Evolutionary conservation across 306 rosid species (phyloP), one percentile per base, ranked within the genome.

Genomic region (Ammopiptanthus mongolicus): DNA sequence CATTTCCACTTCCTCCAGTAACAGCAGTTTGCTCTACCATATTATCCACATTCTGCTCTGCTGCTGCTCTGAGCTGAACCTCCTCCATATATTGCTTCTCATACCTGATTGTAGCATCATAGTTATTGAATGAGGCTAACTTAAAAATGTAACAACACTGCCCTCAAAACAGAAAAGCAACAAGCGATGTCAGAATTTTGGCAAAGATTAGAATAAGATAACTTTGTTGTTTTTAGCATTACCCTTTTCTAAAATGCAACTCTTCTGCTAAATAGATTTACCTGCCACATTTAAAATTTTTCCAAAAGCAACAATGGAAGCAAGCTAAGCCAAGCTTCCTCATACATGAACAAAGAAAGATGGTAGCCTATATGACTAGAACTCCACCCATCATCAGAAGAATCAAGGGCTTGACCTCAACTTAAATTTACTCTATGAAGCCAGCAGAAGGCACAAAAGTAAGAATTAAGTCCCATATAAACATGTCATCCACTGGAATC

Each of bases 81-180:
- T 90, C 92, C 84, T 96, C 98, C 90, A 83, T 80, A 81, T 96
- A 94, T 77, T 79, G 82, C 83, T 88, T 91, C 84, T 91, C 98
- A 84, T 51, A 91, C 79, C 98, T 94, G 89, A 79, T 74, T 29
- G 77, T 57, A 68, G 58, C 57, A 62, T 77, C 66, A 57, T 14
- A 71, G 70, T 64, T 50, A 82, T 50, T 42, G 13, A 77, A 60
- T 34, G 57, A 33, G 34, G 34, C 78, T 23, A 48, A 8, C 39
- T 42, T 22, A 51, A 78, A 62, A 65, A 28, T 21, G 56, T 31
- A 13, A 48, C 57, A 67, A 34, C 44, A 29, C 53, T 71, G 36
- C 12, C 22, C 39, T 47, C 39, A 36, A 17, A 51, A 64, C 14
- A 44, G 2, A 65, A 61, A 60, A 37, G 36, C 2, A 6, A 8